phyloP scores from a whole-genome alignment of 495 filamentous ascomycete species.

The Penicillium canariense region DNA sequence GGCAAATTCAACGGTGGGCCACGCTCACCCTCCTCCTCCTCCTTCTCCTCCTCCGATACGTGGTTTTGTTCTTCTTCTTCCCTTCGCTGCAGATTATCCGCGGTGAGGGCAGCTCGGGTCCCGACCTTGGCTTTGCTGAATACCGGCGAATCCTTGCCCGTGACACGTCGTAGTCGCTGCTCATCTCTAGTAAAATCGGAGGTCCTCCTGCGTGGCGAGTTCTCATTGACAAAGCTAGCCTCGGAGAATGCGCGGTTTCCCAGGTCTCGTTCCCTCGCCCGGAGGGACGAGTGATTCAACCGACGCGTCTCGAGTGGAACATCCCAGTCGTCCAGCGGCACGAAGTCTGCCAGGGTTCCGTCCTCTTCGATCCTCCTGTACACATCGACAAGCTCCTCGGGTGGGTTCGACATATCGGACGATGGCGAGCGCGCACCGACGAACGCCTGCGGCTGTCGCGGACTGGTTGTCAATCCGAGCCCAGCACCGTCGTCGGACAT shows the following conservation, averaged over 20 bases:
- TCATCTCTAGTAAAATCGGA: constrained; percentile 45
- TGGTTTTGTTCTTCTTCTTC: constrained; percentile 25
- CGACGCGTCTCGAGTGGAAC: constrained; percentile 11
- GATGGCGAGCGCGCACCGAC: constrained; percentile 15
- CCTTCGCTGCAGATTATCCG: constrained; percentile 49
- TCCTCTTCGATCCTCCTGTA: constrained; percentile 49
- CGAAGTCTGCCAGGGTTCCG: constrained; percentile 37
- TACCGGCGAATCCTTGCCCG: constrained; percentile 42
- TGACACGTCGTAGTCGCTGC: constrained; percentile 43
- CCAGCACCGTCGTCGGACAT: constrained; percentile 24
- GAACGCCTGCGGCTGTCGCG: constrained; percentile 13
- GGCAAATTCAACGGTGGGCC: constrained; percentile 57
- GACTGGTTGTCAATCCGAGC: constrained; percentile 19
- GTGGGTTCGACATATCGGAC: constrained; percentile 40
- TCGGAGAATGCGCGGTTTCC: constrained; percentile 23
- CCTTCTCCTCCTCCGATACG: constrained; percentile 15
- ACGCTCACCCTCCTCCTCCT: constrained; percentile 23
- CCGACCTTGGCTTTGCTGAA: constrained; percentile 47
- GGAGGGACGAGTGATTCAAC: constrained; percentile 29
- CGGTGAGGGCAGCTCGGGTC: constrained; percentile 33
- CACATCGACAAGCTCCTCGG: constrained; percentile 40
- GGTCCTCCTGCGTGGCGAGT: constrained; percentile 31
- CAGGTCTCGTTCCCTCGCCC: constrained; percentile 15
- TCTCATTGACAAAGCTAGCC: constrained; percentile 26
- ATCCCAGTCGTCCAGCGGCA: constrained; percentile 30